phyloP scores from a whole-genome alignment of 1,284 basidiomycete species.

The Erythrobasidium hasegawianum region DNA sequence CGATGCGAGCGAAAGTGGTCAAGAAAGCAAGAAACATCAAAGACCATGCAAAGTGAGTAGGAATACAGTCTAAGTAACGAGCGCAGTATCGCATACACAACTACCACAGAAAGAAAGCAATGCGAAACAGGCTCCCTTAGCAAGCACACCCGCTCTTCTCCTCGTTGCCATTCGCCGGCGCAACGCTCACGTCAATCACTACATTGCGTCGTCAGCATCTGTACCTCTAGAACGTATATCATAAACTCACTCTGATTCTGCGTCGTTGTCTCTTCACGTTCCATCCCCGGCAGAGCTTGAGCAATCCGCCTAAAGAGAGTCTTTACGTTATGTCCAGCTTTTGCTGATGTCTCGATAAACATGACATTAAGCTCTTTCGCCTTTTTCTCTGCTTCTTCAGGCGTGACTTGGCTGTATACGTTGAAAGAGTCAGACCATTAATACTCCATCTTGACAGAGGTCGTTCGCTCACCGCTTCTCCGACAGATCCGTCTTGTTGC shows the following conservation, averaged over 20 bases:
- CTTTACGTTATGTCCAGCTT: conserved; percentile 99
- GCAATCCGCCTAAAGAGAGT: conserved; percentile 99
- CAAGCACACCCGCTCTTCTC: conserved; percentile 44
- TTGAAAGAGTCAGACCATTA: no score
- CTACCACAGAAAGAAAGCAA: background rate
- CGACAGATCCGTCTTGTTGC: conserved; percentile 97
- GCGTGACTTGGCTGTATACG: conserved; percentile 86
- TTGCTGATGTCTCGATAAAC: conserved; percentile 99
- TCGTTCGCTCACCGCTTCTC: conserved; percentile 84
- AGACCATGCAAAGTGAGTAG: background rate
- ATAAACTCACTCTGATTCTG: conserved; percentile 47
- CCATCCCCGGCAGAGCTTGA: conserved; percentile 93
- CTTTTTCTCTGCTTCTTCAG: conserved; percentile 92
- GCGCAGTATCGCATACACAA: background rate
- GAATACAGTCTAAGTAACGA: background rate
- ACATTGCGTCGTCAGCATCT: background rate
- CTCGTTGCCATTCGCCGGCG: conserved; percentile 42
- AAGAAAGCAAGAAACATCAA: conserved; percentile 1
- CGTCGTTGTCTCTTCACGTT: conserved; percentile 58
- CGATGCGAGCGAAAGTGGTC: background rate
- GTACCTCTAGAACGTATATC: no score
- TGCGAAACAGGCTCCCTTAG: conserved; percentile 25
- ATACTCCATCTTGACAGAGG: conserved; percentile 7
- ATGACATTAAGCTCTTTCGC: conserved; percentile 91
- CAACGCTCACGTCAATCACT: conserved; percentile 46